These are phyloP conservation scores for Boletus insuetus DNA, from an alignment of 768 basidiomycete genomes.

Conservation along the genomic window DNA sequence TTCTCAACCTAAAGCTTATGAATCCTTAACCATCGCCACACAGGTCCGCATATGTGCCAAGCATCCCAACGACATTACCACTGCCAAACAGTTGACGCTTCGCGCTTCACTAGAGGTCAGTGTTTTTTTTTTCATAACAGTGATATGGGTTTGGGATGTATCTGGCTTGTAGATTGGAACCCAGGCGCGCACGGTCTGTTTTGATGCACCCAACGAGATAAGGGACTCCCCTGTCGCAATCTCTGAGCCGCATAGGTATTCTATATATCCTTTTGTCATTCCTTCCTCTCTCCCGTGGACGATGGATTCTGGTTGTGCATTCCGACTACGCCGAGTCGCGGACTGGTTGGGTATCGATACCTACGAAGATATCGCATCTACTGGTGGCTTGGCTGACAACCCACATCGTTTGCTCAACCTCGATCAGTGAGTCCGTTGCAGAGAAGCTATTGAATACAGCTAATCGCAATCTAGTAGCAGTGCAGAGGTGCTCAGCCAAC, in stretches of 20 bases:
- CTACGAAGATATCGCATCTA: conserved; percentile 34
- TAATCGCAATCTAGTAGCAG: conserved; percentile 17
- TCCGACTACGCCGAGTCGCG: conserved; percentile 60
- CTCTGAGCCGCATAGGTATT: conserved; percentile 43
- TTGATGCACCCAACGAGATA: conserved; percentile 31
- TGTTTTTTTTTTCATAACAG: neutral
- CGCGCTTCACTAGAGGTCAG: conserved; percentile 55
- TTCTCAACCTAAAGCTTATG: neutral
- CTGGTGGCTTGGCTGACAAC: conserved; percentile 39
- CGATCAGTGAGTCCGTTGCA: conserved; percentile 33
- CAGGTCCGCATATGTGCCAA: conserved; percentile 60
- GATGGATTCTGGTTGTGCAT: conserved; percentile 41
- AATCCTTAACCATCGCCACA: neutral
- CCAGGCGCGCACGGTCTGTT: conserved; percentile 22
- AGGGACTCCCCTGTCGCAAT: conserved; percentile 25
- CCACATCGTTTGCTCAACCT: conserved; percentile 33
- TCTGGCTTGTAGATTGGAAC: conserved; percentile 13
- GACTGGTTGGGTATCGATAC: conserved; percentile 50
- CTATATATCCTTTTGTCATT: conserved; percentile 66
- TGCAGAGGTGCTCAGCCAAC: conserved; percentile 12
- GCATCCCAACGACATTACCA: conserved; percentile 35
- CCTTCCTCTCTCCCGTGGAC: conserved; percentile 50
- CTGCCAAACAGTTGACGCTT: conserved; percentile 52
- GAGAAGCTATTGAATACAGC: neutral
- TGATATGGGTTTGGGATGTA: conserved; percentile 7